Conservation (phyloP, 768 basidiomycete species). For the Tephrocybe rancida region DNA sequence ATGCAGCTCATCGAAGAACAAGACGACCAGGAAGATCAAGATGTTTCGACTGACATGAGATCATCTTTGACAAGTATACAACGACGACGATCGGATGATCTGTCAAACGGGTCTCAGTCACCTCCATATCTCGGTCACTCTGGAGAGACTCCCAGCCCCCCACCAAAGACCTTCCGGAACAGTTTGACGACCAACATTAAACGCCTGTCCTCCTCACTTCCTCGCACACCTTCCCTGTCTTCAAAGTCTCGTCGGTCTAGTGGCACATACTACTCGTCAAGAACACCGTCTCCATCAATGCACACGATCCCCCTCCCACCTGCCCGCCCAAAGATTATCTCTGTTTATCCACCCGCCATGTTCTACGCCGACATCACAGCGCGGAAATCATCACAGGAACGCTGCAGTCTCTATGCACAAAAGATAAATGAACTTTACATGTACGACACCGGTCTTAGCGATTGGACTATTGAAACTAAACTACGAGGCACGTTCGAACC, state of each 20-base stretch:
- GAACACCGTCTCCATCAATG: conserved; percentile 37
- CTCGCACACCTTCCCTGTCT: conserved; percentile 67
- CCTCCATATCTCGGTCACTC: conserved; percentile 19
- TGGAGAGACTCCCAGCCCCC: conserved; percentile 42
- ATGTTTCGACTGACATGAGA: conserved; percentile 14
- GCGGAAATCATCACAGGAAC: conserved; percentile 60
- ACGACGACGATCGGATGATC: conserved; percentile 20
- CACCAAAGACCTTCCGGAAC: conserved; percentile 51
- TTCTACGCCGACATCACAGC: conserved; percentile 63
- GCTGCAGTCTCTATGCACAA: conserved; percentile 71
- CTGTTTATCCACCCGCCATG: conserved; percentile 65
- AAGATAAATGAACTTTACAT: conserved; percentile 84
- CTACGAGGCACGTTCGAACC: conserved; percentile 49
- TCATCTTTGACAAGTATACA: conserved; percentile 9
- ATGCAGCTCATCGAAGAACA: conserved; percentile 18
- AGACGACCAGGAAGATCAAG: background rate
- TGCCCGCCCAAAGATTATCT: conserved; percentile 31
- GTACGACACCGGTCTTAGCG: conserved; percentile 73
- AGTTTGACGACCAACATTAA: conserved; percentile 49
- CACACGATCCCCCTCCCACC: conserved; percentile 15
- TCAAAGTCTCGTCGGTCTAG: conserved; percentile 37
- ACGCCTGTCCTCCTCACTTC: conserved; percentile 55
- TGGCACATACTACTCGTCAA: conserved; percentile 34
- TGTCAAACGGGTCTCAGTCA: conserved; percentile 18
- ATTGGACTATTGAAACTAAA: conserved; percentile 69